Conservation (phyloP, 2,329 filamentous ascomycete species). For the Colletotrichum navitas region DNA sequence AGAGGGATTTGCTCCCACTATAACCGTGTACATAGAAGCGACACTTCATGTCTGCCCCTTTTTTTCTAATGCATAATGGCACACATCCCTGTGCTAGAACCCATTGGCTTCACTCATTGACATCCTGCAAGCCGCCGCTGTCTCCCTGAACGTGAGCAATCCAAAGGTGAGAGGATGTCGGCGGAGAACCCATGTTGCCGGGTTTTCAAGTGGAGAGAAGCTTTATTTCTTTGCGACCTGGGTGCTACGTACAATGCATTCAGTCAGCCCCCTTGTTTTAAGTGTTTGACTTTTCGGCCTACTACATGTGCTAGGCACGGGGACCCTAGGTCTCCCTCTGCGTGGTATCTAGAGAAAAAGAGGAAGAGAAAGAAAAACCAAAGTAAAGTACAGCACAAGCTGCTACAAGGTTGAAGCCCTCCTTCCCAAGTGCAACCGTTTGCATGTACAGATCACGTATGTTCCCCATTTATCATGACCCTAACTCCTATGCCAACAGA, state of each 20-base stretch:
- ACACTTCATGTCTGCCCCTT: no score
- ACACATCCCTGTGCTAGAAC: background rate
- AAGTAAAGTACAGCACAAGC: background rate
- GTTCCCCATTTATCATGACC: no score
- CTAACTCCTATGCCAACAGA: background rate
- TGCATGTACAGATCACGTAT: conserved; percentile 1
- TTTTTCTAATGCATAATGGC: conserved; percentile 6
- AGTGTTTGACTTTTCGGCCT: background rate
- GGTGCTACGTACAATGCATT: background rate
- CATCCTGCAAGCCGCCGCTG: background rate
- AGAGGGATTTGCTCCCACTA: background rate
- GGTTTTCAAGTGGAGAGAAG: background rate
- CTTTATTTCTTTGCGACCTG: background rate
- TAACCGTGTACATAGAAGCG: background rate
- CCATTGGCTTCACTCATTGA: background rate
- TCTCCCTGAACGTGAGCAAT: background rate
- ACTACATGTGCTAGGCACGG: background rate
- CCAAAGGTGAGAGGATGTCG: background rate
- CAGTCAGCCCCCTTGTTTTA: background rate
- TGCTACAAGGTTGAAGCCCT: background rate
- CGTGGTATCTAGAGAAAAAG: conserved; percentile 13
- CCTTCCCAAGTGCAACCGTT: background rate
- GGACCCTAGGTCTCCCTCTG: background rate
- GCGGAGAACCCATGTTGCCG: background rate
- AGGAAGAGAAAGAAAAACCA: background rate